Evolutionary conservation across 2,329 filamentous ascomycete genomes (phyloP), one percentile per base, ranked within the genome.

Genomic region (Berkeleyomyces rouxiae): DNA sequence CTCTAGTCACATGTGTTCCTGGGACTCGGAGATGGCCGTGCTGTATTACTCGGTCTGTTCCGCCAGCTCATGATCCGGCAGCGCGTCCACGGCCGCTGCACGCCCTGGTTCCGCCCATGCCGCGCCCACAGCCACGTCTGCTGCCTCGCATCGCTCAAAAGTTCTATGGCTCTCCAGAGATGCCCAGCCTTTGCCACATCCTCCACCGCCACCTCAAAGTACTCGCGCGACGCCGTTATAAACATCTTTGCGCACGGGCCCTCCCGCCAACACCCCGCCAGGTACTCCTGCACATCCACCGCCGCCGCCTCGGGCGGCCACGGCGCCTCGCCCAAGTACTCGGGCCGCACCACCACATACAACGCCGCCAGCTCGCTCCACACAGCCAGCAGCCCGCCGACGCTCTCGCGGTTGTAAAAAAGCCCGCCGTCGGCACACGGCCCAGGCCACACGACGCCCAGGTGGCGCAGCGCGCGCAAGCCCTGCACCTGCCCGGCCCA

Each of bases 21-120:
- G 23, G 23, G 23, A 23, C 23, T 23, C 23, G 23, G 23, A 23
- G 23, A 23, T 23, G 23, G 23, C 23, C 23, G 23, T 23, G 23
- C 23, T 23, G 23, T 23, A 23, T 23, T 23, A 39, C 51, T 37
- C 23, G 11, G 33, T 16, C 51, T 57, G 3, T 64, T 58, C n/a
- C 43, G 39, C 62, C 62, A 64, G 57, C 62, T 64, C 39, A 64
- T 59, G 10, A 64, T 49, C 6, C 62, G 47, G 39, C 62, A 64
- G 16, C 62, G 49, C 6, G 62, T 60, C 62, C 62, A 64, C 16
- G 47, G 44, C 9, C 62, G 46, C 49, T 57, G 40, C 13, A 64
- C 62, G 5, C 62, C 62, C n/a, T 64, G 62, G 10, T 61, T 61
- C n/a, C 49, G 46, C 3, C 49, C 62, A 44, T 60, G 49, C 7